A percentile compares a stretch with the other conserved stretches of the same genome.
Conservation (phyloP, 352 stramenopile genomes). For the Blastocystis sp. region DNA sequence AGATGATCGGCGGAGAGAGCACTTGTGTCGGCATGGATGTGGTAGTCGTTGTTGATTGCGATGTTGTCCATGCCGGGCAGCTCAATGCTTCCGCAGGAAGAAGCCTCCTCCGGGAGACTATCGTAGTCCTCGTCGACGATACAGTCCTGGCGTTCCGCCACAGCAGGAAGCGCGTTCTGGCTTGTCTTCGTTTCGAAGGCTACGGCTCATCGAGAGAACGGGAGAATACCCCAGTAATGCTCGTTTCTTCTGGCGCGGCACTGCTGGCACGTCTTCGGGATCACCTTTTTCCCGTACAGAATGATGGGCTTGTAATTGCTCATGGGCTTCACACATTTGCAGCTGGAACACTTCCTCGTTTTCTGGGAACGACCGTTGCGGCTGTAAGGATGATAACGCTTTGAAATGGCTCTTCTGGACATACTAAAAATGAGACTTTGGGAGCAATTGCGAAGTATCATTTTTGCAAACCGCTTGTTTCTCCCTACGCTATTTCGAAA, state of each 20-base stretch:
- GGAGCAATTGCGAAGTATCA: not conserved
- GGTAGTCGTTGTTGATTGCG: not conserved
- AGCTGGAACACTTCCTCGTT: conserved; percentile 58
- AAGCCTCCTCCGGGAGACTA: not conserved
- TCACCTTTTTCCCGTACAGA: conserved; percentile 56
- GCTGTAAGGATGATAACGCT: not conserved
- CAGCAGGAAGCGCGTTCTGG: not conserved
- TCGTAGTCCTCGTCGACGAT: not conserved
- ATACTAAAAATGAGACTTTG: conserved; percentile 7
- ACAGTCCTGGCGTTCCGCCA: not conserved
- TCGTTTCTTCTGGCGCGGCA: conserved; percentile 23
- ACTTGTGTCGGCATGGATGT: not conserved
- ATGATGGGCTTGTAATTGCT: conserved; percentile 62
- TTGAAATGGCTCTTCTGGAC: conserved; percentile 44
- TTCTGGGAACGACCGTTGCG: conserved; percentile 6
- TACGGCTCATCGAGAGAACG: not conserved
- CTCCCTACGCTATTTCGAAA: not conserved
- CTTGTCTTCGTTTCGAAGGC: not conserved
- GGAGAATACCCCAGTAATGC: conserved; percentile 48
- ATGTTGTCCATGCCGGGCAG: not conserved
- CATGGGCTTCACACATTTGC: conserved; percentile 33
- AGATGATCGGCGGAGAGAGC: not conserved
- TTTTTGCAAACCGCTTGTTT: not conserved
- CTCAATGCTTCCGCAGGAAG: not conserved
- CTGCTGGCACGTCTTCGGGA: conserved; percentile 54